Conservation (phyloP, 2,329 filamentous ascomycete species). For the Xylariaceae sp. region DNA sequence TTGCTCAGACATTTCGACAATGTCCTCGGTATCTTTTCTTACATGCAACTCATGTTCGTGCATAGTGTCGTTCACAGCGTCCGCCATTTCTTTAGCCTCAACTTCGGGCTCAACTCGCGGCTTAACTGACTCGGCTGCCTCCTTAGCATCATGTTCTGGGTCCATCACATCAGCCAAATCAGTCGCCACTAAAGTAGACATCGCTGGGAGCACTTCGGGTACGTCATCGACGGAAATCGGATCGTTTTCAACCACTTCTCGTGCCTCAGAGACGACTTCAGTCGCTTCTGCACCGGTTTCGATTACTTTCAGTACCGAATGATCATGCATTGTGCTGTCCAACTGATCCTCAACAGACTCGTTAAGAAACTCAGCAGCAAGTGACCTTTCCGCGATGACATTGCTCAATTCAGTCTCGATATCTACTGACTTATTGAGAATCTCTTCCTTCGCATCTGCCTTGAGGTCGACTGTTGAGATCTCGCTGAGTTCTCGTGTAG, state of each 20-base stretch:
- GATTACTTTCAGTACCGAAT: constrained; percentile 1
- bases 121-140: not conserved
- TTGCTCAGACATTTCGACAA: constrained; percentile 2
- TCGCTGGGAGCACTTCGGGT: constrained; percentile 5
- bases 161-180: constrained; percentile 8
- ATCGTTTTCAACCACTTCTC: not conserved
- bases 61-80: not conserved
- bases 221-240: not conserved
- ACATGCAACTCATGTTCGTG: not conserved
- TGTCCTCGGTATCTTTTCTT: not conserved
- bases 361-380: not conserved
- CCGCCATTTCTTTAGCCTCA: not conserved
- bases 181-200: not conserved
- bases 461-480: not conserved
- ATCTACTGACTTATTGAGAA: constrained; percentile 9
- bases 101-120: not conserved
- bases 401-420: constrained; percentile 4
- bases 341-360: not conserved
- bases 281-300: constrained; percentile 1
- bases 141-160: constrained; percentile 1
- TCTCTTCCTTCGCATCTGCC: constrained; percentile 1
- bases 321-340: constrained; percentile 1
- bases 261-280: not conserved
- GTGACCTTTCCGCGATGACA: not conserved
- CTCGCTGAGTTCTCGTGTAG: constrained; percentile 2